Base-by-base conservation (phyloP, 768 basidiomycete species). In the Gloeopeniophorella convolvens region DNA sequence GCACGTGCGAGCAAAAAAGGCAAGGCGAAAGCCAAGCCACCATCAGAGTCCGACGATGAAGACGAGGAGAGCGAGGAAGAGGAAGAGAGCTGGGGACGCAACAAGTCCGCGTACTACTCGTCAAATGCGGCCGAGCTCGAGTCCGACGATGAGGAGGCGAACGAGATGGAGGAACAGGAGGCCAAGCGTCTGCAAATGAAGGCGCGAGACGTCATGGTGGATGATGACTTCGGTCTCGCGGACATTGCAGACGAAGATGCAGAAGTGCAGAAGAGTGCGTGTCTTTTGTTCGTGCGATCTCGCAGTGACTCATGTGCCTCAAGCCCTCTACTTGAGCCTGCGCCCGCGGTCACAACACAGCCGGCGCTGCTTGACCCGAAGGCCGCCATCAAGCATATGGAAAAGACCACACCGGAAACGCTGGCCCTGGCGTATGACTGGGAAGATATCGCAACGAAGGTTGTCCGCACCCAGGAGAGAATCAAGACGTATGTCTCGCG, bases 81-180 rank as follows among this genome's bases (percentile, higher is more conserved):
- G 51, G 79, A 78, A 54, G 89, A 90, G 65, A 78, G 76, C 1
- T 97, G 93, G 93, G 93, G 93, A 9, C 74, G 71, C 51, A 78
- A 80, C 55, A 84, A 83, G 66, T 74, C 80, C 33, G 83, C 80
- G 4, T 97, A 94, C 67, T 95, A 95, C 63, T 80, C 89, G 3
- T 88, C 86, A 4, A 91, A 90, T 64, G 89, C 87, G 27, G 83
- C 74, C 30, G 70, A 87, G 47, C 69, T 90, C 31, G 89, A 89
- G 45, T 85, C 84, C 31, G 88, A 89, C 58, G 85, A 94, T 56
- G 93, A 95, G 60, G 93, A 95, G 65, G 87, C 82, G 28, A 79
- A 88, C 60, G 85, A 87, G 57, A 68, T 95, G 42, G 92, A 97
- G 61, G 89, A 90, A 63, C 82, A 85, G 62, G 93, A 97, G 65